These are phyloP conservation scores for Claviceps maximensis DNA, from an alignment of 2,329 filamentous ascomycete genomes.

Conservation along the genomic window DNA sequence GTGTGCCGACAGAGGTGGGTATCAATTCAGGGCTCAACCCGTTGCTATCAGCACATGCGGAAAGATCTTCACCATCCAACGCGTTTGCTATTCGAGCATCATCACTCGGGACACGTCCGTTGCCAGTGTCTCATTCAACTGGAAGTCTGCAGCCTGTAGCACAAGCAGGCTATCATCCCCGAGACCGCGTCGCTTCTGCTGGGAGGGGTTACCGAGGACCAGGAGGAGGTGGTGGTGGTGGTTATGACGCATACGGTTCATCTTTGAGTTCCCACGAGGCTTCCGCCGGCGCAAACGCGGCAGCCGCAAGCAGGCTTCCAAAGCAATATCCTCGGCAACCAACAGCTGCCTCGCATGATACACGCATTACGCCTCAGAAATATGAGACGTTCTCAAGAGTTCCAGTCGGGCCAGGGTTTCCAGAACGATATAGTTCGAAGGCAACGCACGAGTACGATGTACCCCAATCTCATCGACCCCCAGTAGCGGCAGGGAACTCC, in stretches of 20 bases:
- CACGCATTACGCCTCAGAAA: conserved; percentile 3
- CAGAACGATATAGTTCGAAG: conserved; percentile 21
- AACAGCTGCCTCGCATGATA: conserved; percentile 6
- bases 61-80: conserved; percentile 35
- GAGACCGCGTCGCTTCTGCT: conserved; percentile 29
- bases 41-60: conserved; percentile 32
- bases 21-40: conserved; percentile 36
- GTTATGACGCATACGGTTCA: conserved; percentile 17
- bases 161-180: conserved; percentile 14
- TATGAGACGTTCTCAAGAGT: conserved; percentile 19
- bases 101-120: conserved; percentile 18
- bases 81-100: conserved; percentile 42
- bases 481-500: conserved; percentile 11
- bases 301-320: conserved; percentile 19
- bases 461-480: conserved; percentile 4
- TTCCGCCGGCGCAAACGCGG: conserved; percentile 17
- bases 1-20: conserved; percentile 21
- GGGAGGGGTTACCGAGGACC: conserved; percentile 31
- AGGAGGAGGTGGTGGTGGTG: neutral
- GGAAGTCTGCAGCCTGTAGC: conserved; percentile 32
- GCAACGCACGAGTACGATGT: conserved; percentile 14
- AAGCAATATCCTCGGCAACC: conserved; percentile 12
- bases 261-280: conserved; percentile 15
- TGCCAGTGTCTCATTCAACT: conserved; percentile 31
- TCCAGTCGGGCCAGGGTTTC: conserved; percentile 18